Evolutionary conservation across 345 rosid genomes (phyloP).

Genomic region (Rhizophora mangle): DNA sequence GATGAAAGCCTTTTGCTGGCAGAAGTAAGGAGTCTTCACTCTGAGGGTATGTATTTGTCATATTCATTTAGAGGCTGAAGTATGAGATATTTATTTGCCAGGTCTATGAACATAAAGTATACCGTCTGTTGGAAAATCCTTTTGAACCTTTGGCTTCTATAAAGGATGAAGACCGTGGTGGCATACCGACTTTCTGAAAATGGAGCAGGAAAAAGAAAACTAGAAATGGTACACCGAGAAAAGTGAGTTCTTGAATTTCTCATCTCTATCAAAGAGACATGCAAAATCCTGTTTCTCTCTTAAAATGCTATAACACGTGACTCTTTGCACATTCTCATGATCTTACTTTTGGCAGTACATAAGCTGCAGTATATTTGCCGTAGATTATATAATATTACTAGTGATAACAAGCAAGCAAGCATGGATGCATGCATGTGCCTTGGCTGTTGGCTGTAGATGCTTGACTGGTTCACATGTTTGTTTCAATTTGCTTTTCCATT

Average conservation of each 20-base stretch:
- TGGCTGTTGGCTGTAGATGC: neutral
- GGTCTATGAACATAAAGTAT: conserved; percentile 64
- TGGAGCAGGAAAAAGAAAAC: conserved; percentile 54
- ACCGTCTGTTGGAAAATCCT: conserved; percentile 51
- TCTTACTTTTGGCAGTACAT: neutral
- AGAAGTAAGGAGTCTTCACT: conserved; percentile 47
- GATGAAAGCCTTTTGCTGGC: conserved; percentile 81
- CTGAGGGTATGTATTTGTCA: neutral
- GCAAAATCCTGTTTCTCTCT: neutral
- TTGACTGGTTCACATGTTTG: neutral
- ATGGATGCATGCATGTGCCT: neutral
- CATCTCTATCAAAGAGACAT: neutral
- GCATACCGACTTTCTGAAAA: conserved; percentile 71
- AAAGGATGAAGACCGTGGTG: conserved; percentile 80
- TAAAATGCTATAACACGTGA: neutral
- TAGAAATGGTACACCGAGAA: conserved; percentile 60
- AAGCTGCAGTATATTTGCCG: neutral
- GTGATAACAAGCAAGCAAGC: neutral
- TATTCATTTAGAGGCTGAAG: conserved; percentile 21
- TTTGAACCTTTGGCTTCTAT: conserved; percentile 46
- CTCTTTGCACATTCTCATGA: neutral
- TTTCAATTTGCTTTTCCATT: neutral
- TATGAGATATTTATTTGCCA: conserved; percentile 25
- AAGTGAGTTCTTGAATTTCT: conserved; percentile 36
- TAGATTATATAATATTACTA: neutral